Evolutionary conservation across 176 grass and related monocot species (phyloP), one percentile per base, ranked within the genome.

Genomic region (Hordeum marinum): DNA sequence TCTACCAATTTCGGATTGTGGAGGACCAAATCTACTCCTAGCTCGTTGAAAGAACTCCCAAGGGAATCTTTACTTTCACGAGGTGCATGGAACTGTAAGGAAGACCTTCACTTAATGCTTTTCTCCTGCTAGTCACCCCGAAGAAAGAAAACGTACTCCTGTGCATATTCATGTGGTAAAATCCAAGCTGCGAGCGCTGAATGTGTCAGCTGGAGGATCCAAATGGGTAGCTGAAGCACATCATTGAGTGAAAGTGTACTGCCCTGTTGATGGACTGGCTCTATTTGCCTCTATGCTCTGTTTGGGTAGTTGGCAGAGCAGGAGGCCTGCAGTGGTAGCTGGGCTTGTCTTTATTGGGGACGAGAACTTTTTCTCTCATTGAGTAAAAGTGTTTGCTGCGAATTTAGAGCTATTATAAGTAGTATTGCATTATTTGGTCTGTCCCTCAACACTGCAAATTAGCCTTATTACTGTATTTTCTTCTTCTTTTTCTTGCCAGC

Each of bases 351-450:
- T 60, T 48, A 58, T 66, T 15, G 59, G 52, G 25, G 45, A 67
- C 67, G 79, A 39, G 66, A 41, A 86, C 66, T n/a, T 66, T 8
- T 73, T 39, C 75, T 76, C 15, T 17, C 48, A 18, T 18, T 52
- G 48, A 52, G 48, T 52, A 36, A 7, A 36, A 36, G 6, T 36
- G 6, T 35, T 35, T 17, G 48, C 63, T 70, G 43, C 79, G 66
- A 64, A 75, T 75, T 54, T 75, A 75, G 72, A 32, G 71, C 25
- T 6, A 29, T 3, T 10, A 57, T 36, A 36, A 34, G 46, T 1
- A 21, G n/a, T 11, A 37, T 37, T 32, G 83, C 83, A 86, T 90
- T 90, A 2, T 86, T 79, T 63, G 42, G 40, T 54, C 58, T 72
- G 75, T 78, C 54, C 26, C 11, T 34, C 4, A 34, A 34, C 32